Evolutionary conservation across 768 basidiomycete genomes (phyloP), one percentile per base, ranked within the genome.

Genomic region (Suillus decipiens): DNA sequence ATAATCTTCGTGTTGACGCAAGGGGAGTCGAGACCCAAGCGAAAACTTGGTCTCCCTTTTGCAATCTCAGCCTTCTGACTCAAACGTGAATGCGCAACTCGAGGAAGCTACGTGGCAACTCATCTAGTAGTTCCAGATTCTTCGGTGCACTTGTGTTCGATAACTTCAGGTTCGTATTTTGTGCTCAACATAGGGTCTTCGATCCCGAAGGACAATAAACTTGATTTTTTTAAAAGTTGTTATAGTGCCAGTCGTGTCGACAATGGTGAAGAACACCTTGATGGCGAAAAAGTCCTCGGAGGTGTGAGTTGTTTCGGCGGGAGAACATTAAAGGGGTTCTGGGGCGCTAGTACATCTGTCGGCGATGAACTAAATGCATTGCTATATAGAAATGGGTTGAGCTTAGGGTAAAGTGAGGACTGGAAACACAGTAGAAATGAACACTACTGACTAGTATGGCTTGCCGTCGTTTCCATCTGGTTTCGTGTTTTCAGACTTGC

Each of bases 271-370:
- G 78, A 87, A 95, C 79, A 86, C 87, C 73, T 92, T 91, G 60
- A 93, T 78, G 2, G 94, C 87, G 9, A 94, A 84, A 24, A 92
- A 70, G 72, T 95, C 93, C 2, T 83, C 85, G 0, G 86, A 81
- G 0, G 92, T 92, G 71, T 92, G 95, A 0, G 92, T 93, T 10
- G 90, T 94, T 75, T 97, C 95, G 0, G 93, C 95, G 56, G 87
- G 89, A 95, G 82, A 62, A 87, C 83, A 43, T 90, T 88, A 70
- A 93, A 91, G 0, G 92, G 90, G 69, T 95, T 96, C 67, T 95
- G 92, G 0, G 95, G 93, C 2, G 88, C 84, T 36, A 97, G 83
- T 36, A 95, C 95, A 96, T 74, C 86, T 87, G 59, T 81, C 77
- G 19, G 77, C 71, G 22, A 96, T 82, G 63, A 82, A 82, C 60